Percentiles rank a stretch among this genome's conserved stretches.
Evolutionary conservation across 352 stramenopile species (phyloP).

Genomic region (Globisporangium perplexum): DNA sequence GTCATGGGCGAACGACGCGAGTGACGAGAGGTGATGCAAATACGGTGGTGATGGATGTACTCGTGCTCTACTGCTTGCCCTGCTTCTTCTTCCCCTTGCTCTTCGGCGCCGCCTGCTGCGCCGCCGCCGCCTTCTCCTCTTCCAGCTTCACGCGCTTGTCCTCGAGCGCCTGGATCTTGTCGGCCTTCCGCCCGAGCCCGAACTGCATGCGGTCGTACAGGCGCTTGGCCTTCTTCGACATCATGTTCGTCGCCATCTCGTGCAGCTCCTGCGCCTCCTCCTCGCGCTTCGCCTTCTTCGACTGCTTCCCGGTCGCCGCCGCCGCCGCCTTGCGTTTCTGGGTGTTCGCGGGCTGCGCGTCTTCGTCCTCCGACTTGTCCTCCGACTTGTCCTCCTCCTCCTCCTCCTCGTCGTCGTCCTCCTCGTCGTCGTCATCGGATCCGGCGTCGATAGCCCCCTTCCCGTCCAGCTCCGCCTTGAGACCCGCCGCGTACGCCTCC

Average conservation of each 20-base stretch:
- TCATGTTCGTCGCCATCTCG: conserved; percentile 88
- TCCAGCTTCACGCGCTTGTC: conserved; percentile 71
- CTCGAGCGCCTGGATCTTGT: conserved; percentile 83
- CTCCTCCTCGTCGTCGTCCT: conserved; percentile 34
- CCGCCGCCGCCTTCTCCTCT: conserved; percentile 44
- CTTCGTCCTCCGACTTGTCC: conserved; percentile 26
- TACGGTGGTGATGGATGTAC: not conserved
- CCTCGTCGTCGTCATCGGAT: conserved; percentile 29
- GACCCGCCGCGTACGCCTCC: conserved; percentile 61
- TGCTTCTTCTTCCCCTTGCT: not conserved
- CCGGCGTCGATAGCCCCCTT: conserved; percentile 26
- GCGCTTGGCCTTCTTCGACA: conserved; percentile 91
- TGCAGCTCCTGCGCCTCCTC: conserved; percentile 76
- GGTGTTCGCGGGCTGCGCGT: conserved; percentile 23
- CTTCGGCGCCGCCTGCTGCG: conserved; percentile 7
- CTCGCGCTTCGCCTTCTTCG: conserved; percentile 73
- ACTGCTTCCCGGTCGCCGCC: conserved; percentile 39
- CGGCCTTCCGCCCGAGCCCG: conserved; percentile 82
- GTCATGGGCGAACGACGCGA: too few species aligned
- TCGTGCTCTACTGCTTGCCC: not conserved
- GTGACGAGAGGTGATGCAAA: not conserved
- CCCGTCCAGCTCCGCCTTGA: conserved; percentile 74
- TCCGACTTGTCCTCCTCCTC: conserved; percentile 25
- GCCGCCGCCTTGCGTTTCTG: conserved; percentile 42
- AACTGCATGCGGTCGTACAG: conserved; percentile 92